Evolutionary conservation across 164 flowering plant genomes (phyloP).

Genomic region (Berberis thunbergii): DNA sequence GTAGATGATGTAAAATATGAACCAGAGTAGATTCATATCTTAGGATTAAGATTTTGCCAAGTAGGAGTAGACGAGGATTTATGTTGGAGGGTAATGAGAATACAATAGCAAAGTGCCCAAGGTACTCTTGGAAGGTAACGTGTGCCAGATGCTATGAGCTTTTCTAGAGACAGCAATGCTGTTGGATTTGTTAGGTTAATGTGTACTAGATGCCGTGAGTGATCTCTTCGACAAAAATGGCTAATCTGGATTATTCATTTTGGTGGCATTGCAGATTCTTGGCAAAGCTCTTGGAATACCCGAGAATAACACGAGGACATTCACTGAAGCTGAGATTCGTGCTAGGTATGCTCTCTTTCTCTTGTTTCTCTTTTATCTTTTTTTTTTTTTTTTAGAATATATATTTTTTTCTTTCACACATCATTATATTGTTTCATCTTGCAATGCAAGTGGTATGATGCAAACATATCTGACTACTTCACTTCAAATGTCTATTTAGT

Average conservation of each 20-base stretch:
- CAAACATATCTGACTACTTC: neutral
- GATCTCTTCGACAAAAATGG: neutral
- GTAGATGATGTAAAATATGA: too few relatives aligned
- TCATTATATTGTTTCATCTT: neutral
- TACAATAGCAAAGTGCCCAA: too few relatives aligned
- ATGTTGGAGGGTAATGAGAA: too few relatives aligned
- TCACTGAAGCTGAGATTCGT: constrained; percentile 95
- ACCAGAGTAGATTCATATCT: too few relatives aligned
- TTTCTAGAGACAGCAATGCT: neutral
- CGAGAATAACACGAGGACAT: constrained; percentile 75
- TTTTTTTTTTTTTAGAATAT: neutral
- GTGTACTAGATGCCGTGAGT: neutral
- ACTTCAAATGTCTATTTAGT: constrained; percentile 21
- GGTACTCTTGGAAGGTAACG: too few relatives aligned
- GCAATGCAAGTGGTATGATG: neutral
- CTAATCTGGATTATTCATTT: neutral
- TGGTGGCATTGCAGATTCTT: constrained; percentile 40
- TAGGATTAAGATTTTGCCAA: too few relatives aligned
- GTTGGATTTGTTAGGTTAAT: neutral
- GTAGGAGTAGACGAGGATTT: too few relatives aligned
- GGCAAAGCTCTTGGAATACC: constrained; percentile 91
- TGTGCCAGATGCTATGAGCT: too few relatives aligned
- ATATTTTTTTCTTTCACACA: neutral
- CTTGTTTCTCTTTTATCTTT: neutral
- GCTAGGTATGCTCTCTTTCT: constrained; percentile 58